Evolutionary conservation across 1,284 basidiomycete species (phyloP), one percentile per base, ranked within the genome.

Genomic region (Cryptococcus depauperatus): DNA sequence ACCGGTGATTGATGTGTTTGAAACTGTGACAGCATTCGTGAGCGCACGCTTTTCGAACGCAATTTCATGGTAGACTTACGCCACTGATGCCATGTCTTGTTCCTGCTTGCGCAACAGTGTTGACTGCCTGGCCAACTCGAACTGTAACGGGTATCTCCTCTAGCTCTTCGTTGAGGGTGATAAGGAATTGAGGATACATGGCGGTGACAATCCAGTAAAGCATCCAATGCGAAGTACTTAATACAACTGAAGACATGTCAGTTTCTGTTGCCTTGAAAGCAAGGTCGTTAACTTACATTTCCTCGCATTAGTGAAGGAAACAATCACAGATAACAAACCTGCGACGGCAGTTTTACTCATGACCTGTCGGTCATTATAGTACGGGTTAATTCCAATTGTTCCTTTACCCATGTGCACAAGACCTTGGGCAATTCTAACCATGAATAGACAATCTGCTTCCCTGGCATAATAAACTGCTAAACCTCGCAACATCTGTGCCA

Each of bases 341-440:
- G 90, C 89, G 11, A 96, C 78, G 6, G 88, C 92, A 3, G 87
- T 82, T 47, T 84, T 80, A 59, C 81, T 85, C 83, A 98, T 86
- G 58, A 95, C 83, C 49, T 78, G 82, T 37, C 93, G 81, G 69
- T 98, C 93, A 25, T 80, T 80, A 78, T 90, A 97, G 82, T 93
- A 98, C 2, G 95, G 93, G 68, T 93, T 96, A 63, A 99, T 76
- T n/a, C 89, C 87, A 61, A 99, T 85, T 8, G 91, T 96, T 30
- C 95, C 95, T 74, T 98, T 99, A 71, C 95, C 95, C 92, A 98
- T 93, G 70, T 97, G 89, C 13, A 98, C 85, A 52, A 98, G 71
- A 19, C 95, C 95, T 60, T 98, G 93, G 3, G 93, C 88, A 44
- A 98, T 82, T 47, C 95, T 83, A 11, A 97, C 93, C 77, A 90